These are phyloP conservation scores for Mycena vitilis DNA, from an alignment of 768 basidiomycete genomes.

Conservation along the genomic window DNA sequence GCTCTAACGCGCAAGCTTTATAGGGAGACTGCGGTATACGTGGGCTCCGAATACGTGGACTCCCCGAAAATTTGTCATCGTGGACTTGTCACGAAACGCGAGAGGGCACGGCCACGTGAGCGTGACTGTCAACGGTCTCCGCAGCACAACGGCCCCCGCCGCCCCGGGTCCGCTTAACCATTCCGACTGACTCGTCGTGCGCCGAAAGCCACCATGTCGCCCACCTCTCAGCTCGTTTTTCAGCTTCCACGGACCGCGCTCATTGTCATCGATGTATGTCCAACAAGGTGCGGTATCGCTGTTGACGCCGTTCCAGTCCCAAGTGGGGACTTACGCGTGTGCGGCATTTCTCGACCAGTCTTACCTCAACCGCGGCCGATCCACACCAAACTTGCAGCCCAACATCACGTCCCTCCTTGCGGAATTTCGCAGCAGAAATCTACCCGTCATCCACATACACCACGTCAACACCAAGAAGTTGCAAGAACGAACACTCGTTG, in stretches of 20 bases:
- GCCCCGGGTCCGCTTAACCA: no score
- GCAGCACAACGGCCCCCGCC: no score
- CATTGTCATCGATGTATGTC: conserved; percentile 27
- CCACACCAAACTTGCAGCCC: conserved; percentile 30
- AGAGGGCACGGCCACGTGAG: no score
- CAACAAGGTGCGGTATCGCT: conserved; percentile 17
- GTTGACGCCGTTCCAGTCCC: no score
- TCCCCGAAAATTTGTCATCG: no score
- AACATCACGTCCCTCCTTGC: conserved; percentile 32
- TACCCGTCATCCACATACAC: conserved; percentile 33
- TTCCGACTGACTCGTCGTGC: no score
- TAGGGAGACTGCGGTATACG: neutral
- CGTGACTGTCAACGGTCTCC: no score
- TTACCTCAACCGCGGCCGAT: conserved; percentile 12
- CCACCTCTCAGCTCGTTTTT: conserved; percentile 3
- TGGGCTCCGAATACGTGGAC: no score
- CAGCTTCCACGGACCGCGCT: conserved; percentile 27
- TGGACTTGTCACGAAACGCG: no score
- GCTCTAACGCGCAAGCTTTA: neutral
- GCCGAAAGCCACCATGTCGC: neutral
- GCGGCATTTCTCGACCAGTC: conserved; percentile 23
- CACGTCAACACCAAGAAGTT: conserved; percentile 34
- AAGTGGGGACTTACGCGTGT: neutral
- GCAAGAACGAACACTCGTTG: neutral
- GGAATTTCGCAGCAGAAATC: conserved; percentile 19